Evolutionary conservation across 768 basidiomycete species (phyloP).

Genomic region (Russula abietina): DNA sequence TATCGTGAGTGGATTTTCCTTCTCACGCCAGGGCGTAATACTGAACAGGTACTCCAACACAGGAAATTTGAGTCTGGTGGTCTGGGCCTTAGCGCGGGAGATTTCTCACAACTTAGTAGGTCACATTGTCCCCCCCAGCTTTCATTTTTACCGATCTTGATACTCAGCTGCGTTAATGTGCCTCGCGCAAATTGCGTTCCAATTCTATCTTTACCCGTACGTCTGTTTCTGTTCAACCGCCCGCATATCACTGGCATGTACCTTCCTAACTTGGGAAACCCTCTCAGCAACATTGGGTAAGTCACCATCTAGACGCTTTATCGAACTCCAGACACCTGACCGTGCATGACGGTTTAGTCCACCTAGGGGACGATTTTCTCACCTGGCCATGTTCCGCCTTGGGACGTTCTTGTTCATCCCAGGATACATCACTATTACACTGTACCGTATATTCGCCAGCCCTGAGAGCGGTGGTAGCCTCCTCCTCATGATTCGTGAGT

Average conservation of each 20-base stretch:
- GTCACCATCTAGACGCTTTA: conserved; percentile 1
- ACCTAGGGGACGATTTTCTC: conserved; percentile 76
- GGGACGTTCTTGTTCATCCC: conserved; percentile 85
- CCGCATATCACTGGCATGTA: neutral
- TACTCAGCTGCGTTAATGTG: conserved; percentile 84
- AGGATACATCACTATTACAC: conserved; percentile 73
- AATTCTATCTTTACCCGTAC: conserved; percentile 86
- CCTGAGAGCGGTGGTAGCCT: conserved; percentile 63
- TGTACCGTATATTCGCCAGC: conserved; percentile 70
- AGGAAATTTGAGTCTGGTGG: conserved; percentile 85
- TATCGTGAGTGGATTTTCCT: conserved; percentile 52
- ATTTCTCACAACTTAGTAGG: conserved; percentile 87
- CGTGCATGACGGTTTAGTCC: conserved; percentile 41
- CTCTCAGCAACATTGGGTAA: conserved; percentile 35
- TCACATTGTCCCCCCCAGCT: conserved; percentile 10
- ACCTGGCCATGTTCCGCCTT: conserved; percentile 84
- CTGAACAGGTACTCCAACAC: conserved; percentile 8
- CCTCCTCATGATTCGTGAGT: conserved; percentile 73
- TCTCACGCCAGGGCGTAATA: conserved; percentile 7
- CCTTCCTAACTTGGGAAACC: neutral
- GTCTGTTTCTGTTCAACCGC: conserved; percentile 30
- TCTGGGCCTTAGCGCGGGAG: conserved; percentile 80
- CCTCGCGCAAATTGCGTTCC: conserved; percentile 87
- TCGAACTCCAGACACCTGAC: neutral
- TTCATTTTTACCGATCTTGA: conserved; percentile 19